Base-by-base conservation (phyloP, 106 monocot genomes). In the Hemerocallis citrina region DNA sequence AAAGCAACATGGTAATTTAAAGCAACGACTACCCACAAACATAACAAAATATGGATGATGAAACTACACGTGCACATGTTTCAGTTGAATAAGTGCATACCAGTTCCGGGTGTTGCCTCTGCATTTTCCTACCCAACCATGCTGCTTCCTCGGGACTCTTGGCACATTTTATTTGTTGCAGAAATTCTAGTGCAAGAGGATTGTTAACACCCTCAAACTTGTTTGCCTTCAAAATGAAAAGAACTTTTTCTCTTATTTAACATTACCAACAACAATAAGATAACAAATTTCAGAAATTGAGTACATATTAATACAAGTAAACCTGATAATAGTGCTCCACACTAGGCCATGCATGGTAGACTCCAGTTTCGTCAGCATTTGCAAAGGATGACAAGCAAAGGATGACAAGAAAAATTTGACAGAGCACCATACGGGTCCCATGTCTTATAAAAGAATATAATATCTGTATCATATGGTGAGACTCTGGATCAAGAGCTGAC, bases 261-360 rank as follows among this genome's bases (percentile, higher is more conserved):
- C 7, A 48, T 20, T 22, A 48, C 7, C 11, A 42, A 45, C 11
- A 27, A 24, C 11, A 47, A 27, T 50, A 25, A n/a, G n/a, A n/a
- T n/a, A n/a, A n/a, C 60, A n/a, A n/a, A 28, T 54, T 28, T 5
- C 14, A 27, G 2, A 56, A n/a, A n/a, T n/a, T n/a, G n/a, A n/a
- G n/a, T n/a, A n/a, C n/a, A n/a, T n/a, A n/a, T n/a, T 1, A n/a
- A n/a, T n/a, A n/a, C n/a, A n/a, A 8, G 39, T n/a, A 55, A 52
- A 85, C 98, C 91, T 98, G 91, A 73, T 98, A 98, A 79, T 80
- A 98, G 63, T 98, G 98, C 52, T 98, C 98, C 20, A 88, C 85
- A 65, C 45, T 88, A 41, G 88, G 67, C 98, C 98, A 98, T 36
- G 66, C 48, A n/a, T 34, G 25, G 37, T 38, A 38, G 55, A 71